These are phyloP conservation scores for Trichothecium sympodiale DNA, from an alignment of 2,329 filamentous ascomycete genomes.

Conservation along the genomic window DNA sequence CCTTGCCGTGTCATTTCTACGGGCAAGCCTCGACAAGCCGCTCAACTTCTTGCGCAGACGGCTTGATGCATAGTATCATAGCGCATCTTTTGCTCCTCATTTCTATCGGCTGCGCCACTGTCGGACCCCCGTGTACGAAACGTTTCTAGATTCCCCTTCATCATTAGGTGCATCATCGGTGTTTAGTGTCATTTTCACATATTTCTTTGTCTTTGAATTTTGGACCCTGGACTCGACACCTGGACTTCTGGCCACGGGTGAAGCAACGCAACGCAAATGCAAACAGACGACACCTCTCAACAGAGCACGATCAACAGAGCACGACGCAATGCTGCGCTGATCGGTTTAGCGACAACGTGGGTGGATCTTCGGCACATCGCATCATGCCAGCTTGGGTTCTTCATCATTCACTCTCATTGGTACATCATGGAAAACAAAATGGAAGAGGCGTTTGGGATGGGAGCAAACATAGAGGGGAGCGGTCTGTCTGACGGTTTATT, in stretches of 20 bases:
- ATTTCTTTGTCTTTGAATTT: no score
- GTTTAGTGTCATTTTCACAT: constrained; percentile 7
- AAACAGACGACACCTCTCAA: no score
- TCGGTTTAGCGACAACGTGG: no score
- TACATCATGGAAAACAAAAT: background rate
- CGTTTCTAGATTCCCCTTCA: constrained; percentile 13
- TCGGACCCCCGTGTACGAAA: constrained; percentile 13
- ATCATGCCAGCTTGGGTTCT: background rate
- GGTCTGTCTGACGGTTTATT: no score
- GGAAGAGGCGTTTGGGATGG: no score
- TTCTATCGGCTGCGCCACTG: constrained; percentile 6
- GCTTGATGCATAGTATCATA: constrained; percentile 5
- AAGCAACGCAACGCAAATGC: no score
- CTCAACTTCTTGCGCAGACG: constrained; percentile 4
- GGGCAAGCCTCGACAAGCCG: constrained; percentile 6
- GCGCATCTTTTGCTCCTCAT: constrained; percentile 10
- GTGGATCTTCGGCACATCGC: no score
- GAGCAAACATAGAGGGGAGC: no score
- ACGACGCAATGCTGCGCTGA: no score
- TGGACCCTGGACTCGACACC: no score
- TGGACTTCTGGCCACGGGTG: no score
- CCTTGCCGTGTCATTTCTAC: constrained; percentile 14
- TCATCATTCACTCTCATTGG: background rate
- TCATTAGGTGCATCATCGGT: constrained; percentile 16
- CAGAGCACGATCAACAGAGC: no score